Percentiles rank a stretch among this genome's conserved stretches.
Evolutionary conservation across 495 filamentous ascomycete genomes (phyloP).

Genomic region (Penicillium maclennaniae): DNA sequence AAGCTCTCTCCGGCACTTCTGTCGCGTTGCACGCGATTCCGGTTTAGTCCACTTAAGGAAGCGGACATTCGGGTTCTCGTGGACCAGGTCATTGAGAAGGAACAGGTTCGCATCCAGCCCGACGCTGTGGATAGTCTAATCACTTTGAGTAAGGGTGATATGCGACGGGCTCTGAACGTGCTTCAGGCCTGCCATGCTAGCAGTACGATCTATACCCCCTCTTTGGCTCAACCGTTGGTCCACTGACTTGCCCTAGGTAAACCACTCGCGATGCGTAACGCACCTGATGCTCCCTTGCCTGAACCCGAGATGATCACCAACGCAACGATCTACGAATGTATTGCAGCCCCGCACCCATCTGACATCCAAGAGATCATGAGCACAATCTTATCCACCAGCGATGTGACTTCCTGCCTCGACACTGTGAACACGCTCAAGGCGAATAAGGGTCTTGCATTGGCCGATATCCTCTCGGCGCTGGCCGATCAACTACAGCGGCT

Average conservation of each 20-base stretch:
- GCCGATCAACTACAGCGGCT: conserved; percentile 75
- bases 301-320: conserved; percentile 79
- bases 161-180: conserved; percentile 92
- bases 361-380: conserved; percentile 82
- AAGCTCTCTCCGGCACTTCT: conserved; percentile 94
- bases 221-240: neutral
- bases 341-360: conserved; percentile 87
- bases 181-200: conserved; percentile 95
- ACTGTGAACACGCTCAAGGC: conserved; percentile 84
- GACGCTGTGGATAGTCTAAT: conserved; percentile 80
- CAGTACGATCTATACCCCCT: conserved; percentile 48
- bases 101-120: conserved; percentile 74
- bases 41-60: conserved; percentile 91
- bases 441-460: conserved; percentile 83
- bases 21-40: conserved; percentile 89
- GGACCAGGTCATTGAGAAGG: conserved; percentile 85
- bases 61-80: conserved; percentile 76
- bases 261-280: conserved; percentile 63
- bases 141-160: conserved; percentile 86
- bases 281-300: conserved; percentile 51
- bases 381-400: conserved; percentile 75
- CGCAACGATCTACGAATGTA: conserved; percentile 92
- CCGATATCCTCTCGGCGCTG: conserved; percentile 85
- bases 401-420: conserved; percentile 80
- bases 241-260: conserved; percentile 45